These are phyloP conservation scores for Colletotrichum destructivum DNA, from an alignment of 2,329 filamentous ascomycete species.

Conservation along the genomic window DNA sequence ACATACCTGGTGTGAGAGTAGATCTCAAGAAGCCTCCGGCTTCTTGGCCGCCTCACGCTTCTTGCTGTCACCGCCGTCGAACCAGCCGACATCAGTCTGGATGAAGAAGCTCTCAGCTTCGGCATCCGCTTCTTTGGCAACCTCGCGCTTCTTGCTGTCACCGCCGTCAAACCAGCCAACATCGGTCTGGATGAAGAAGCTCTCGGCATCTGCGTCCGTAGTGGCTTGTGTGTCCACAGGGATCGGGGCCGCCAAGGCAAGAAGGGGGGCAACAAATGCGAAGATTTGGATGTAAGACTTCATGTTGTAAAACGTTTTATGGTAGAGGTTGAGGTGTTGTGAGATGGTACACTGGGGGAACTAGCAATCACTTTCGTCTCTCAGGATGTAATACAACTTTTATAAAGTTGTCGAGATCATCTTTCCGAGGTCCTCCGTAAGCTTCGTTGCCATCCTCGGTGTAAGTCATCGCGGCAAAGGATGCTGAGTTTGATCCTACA, in stretches of 20 bases:
- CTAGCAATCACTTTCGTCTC: background rate
- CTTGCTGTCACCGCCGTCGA: slow-evolving; percentile 3
- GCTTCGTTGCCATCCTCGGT: background rate
- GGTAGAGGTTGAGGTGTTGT: background rate
- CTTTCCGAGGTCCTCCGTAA: background rate
- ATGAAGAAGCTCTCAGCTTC: background rate
- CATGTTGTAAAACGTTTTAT: background rate
- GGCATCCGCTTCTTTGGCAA: background rate
- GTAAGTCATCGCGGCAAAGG: background rate
- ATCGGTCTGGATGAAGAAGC: slow-evolving; percentile 1
- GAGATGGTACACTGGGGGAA: background rate
- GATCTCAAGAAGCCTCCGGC: background rate
- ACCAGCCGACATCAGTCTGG: background rate
- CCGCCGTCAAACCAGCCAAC: background rate
- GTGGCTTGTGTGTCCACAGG: background rate
- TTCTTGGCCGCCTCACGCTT: background rate
- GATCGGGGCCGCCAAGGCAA: background rate
- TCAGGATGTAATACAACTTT: background rate
- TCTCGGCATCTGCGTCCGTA: background rate
- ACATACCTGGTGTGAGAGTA: background rate
- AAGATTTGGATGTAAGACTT: background rate
- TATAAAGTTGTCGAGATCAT: background rate
- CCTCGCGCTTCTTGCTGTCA: background rate
- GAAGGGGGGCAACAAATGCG: background rate
- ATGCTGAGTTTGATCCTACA: background rate